Evolutionary conservation across 176 grass and related monocot species (phyloP).

Genomic region (Aegilops tauschii): DNA sequence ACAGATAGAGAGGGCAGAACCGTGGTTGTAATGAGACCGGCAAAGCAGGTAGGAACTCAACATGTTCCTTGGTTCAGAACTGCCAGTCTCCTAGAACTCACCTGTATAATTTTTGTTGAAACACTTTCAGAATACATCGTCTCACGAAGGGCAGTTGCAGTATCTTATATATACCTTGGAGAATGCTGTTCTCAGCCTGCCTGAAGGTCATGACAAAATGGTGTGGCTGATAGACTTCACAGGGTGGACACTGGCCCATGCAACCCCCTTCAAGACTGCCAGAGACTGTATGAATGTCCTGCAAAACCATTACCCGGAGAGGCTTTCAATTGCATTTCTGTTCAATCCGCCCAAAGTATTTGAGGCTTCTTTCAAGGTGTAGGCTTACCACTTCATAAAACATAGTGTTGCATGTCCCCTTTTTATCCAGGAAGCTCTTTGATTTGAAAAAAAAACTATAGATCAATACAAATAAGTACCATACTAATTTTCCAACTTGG

Average conservation of each 20-base stretch:
- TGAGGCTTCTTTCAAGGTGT: slow-evolving; percentile 83
- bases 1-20: slow-evolving; percentile 68
- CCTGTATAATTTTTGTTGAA: not conserved
- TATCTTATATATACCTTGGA: slow-evolving; percentile 78
- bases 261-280: slow-evolving; percentile 70
- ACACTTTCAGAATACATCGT: slow-evolving; percentile 66
- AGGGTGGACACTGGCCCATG: slow-evolving; percentile 78
- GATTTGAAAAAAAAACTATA: not conserved
- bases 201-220: slow-evolving; percentile 81
- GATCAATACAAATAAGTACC: not conserved
- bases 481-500: not conserved
- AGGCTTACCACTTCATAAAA: not conserved
- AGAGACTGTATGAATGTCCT: slow-evolving; percentile 61
- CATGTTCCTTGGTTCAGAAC: not conserved
- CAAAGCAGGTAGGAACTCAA: slow-evolving; percentile 54
- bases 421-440: not conserved
- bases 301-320: slow-evolving; percentile 94
- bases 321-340: slow-evolving; percentile 58
- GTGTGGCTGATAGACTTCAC: slow-evolving; percentile 95
- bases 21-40: slow-evolving; percentile 68
- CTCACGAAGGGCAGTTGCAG: slow-evolving; percentile 57
- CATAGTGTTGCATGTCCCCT: not conserved
- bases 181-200: slow-evolving; percentile 68
- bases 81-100: not conserved
- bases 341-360: slow-evolving; percentile 92